These are phyloP conservation scores for Asterophora lycoperdoides DNA, from an alignment of 768 basidiomycete species.

Conservation along the genomic window DNA sequence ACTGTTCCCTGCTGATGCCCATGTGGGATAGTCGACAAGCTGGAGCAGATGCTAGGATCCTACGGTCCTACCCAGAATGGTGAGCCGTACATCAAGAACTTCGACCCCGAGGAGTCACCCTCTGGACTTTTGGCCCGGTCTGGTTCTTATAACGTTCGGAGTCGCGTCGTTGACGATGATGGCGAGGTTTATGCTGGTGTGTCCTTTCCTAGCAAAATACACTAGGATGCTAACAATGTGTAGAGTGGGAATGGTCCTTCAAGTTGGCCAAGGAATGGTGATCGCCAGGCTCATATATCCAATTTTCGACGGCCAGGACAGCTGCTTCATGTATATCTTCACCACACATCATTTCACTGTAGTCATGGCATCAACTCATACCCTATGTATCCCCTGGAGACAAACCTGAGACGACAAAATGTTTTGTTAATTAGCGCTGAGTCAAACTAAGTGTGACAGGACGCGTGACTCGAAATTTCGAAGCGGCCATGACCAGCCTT, in stretches of 20 bases:
- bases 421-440: background rate
- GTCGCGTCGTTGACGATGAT: conserved; percentile 88
- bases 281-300: conserved; percentile 4
- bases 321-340: conserved; percentile 12
- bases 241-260: conserved; percentile 88
- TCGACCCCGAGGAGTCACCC: conserved; percentile 65
- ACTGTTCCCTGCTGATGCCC: background rate
- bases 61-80: conserved; percentile 73
- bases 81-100: conserved; percentile 68
- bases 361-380: conserved; percentile 15
- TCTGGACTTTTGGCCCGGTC: conserved; percentile 82
- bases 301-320: conserved; percentile 6
- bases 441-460: background rate
- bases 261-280: conserved; percentile 93
- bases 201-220: conserved; percentile 18
- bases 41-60: conserved; percentile 93
- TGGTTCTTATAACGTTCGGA: conserved; percentile 73
- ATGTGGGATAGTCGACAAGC: conserved; percentile 68
- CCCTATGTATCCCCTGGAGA: conserved; percentile 6
- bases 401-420: background rate
- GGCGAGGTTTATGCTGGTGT: conserved; percentile 72
- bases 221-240: background rate
- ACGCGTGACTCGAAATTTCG: background rate
- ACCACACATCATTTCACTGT: conserved; percentile 11
- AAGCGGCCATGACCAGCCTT: conserved; percentile 1